Conservation (phyloP, 768 basidiomycete genomes). For the Termitomyces sp. region DNA sequence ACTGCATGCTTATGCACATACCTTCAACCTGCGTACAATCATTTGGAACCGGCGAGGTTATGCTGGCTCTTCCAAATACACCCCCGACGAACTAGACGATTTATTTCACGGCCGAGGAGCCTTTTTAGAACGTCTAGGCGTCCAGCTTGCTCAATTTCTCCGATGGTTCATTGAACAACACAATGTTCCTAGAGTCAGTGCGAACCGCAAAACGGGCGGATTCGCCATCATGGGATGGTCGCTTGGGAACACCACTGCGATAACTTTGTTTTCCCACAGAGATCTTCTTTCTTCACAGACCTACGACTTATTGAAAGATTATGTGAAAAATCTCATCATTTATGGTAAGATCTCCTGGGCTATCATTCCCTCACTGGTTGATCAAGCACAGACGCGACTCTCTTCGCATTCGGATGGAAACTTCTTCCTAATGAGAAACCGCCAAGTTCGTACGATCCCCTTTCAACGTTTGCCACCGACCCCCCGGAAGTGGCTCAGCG, state of each 20-base stretch:
- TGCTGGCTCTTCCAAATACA: conserved; percentile 24
- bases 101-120: conserved; percentile 16
- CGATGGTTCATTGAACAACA: conserved; percentile 19
- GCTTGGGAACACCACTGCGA: conserved; percentile 21
- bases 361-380: background rate
- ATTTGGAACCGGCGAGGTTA: conserved; percentile 27
- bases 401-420: conserved; percentile 22
- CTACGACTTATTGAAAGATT: conserved; percentile 20
- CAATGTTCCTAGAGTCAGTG: conserved; percentile 18
- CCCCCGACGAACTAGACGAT: conserved; percentile 24
- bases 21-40: conserved; percentile 22
- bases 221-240: conserved; percentile 34
- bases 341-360: conserved; percentile 20
- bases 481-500: conserved; percentile 14
- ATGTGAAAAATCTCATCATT: conserved; percentile 24
- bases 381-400: conserved; percentile 24
- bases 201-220: conserved; percentile 25
- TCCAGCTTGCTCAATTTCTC: conserved; percentile 22
- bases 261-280: conserved; percentile 22
- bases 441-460: conserved; percentile 10
- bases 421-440: conserved; percentile 10
- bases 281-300: conserved; percentile 14
- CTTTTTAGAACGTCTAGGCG: conserved; percentile 21
- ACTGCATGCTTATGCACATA: conserved; percentile 17
- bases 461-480: background rate